A percentile compares a stretch with the other conserved stretches of the same genome.
Conservation (phyloP, 371 early-diverging fungal species). For the Mucor racemosus region DNA sequence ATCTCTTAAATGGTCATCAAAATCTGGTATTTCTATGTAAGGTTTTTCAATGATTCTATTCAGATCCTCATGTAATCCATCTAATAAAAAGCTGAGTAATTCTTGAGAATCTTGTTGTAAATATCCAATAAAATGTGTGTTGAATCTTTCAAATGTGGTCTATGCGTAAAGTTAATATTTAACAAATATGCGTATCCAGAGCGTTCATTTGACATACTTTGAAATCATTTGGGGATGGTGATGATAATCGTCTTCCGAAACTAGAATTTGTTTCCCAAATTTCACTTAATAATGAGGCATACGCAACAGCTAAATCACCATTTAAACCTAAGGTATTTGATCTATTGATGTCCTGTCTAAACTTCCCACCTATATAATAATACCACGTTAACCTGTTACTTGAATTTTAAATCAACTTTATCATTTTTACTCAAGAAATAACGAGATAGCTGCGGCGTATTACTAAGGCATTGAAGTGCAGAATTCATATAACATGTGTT, state of each 20-base stretch:
- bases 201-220: constrained; percentile 7
- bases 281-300: constrained; percentile 63
- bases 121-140: constrained; percentile 62
- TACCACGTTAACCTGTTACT: background rate
- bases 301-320: constrained; percentile 76
- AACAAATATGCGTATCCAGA: background rate
- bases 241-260: constrained; percentile 15
- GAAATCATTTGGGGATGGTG: constrained; percentile 51
- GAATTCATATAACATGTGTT: constrained; percentile 99
- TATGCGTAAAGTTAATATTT: constrained; percentile 12
- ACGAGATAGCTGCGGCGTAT: constrained; percentile 83
- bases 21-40: constrained; percentile 69
- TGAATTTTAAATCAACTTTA: too few relatives aligned
- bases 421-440: constrained; percentile 66
- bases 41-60: constrained; percentile 67
- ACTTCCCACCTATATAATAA: constrained; percentile 58
- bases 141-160: constrained; percentile 66
- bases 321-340: constrained; percentile 82
- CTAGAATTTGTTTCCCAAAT: constrained; percentile 58
- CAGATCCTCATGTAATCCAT: constrained; percentile 80
- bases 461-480: constrained; percentile 91
- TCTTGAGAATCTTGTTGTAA: constrained; percentile 86
- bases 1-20: constrained; percentile 39
- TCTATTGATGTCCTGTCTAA: constrained; percentile 71
- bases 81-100: constrained; percentile 71